phyloP scores from a whole-genome alignment of 2,329 filamentous ascomycete species.

The Trichoderma asperellum region DNA sequence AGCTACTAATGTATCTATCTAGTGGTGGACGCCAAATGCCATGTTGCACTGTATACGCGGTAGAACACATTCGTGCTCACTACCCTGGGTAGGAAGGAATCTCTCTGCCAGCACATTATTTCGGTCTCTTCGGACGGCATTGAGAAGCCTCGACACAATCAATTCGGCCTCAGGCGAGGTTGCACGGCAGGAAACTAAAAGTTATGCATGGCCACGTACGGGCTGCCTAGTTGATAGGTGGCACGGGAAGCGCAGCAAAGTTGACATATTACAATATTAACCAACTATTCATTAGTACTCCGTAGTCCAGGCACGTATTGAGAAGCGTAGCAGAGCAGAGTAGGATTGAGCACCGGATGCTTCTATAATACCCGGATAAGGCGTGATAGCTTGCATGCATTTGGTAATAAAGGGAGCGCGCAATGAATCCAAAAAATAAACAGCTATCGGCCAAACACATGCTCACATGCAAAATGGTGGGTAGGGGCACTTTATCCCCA shows the following conservation, averaged over 20 bases:
- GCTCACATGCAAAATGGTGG: not conserved
- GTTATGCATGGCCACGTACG: conserved; percentile 5
- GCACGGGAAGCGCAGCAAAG: not conserved
- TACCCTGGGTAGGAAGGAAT: not conserved
- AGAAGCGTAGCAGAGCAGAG: conserved; percentile 7
- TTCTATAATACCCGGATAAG: conserved; percentile 18
- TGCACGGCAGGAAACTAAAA: not conserved
- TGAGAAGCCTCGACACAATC: not conserved
- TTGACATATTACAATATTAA: not conserved
- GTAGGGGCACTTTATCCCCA: not conserved
- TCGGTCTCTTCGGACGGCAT: not conserved
- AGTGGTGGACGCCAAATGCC: not conserved
- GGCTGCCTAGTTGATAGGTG: not conserved
- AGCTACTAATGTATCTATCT: not conserved
- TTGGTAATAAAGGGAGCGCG: not conserved
- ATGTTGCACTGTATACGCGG: conserved; percentile 6
- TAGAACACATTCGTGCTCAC: not conserved
- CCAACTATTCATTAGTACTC: not conserved
- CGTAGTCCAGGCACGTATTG: not conserved
- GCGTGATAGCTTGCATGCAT: not conserved
- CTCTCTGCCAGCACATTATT: not conserved
- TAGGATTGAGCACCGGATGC: conserved; percentile 4
- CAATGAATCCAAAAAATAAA: not conserved
- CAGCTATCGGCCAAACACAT: not conserved
- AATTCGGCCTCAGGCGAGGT: not conserved